phyloP scores from a whole-genome alignment of 768 basidiomycete species.

The Mycena indigotica region DNA sequence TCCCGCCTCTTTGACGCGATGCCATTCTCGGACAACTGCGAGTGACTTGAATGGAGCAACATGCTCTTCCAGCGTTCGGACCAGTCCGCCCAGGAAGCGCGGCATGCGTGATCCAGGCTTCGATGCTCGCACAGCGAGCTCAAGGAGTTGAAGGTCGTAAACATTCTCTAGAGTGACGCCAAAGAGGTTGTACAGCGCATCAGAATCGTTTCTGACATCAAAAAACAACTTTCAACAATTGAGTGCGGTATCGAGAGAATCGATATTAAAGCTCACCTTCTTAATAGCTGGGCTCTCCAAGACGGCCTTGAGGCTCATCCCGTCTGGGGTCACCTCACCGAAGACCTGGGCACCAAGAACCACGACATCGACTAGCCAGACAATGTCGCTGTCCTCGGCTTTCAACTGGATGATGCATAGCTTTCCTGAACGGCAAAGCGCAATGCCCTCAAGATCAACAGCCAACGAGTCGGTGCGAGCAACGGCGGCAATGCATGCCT shows the following conservation, averaged over 20 bases:
- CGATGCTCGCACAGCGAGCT: constrained; percentile 32
- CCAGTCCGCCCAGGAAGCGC: constrained; percentile 30
- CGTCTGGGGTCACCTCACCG: constrained; percentile 25
- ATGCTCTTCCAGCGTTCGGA: constrained; percentile 26
- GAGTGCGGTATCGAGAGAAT: constrained; percentile 6
- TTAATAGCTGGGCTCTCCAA: constrained; percentile 24
- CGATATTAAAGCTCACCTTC: constrained; percentile 24
- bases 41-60: constrained; percentile 23
- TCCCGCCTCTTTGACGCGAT: constrained; percentile 33
- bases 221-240: constrained; percentile 40
- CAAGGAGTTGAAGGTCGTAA: constrained; percentile 37
- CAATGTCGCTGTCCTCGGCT: constrained; percentile 26
- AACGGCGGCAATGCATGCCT: constrained; percentile 6
- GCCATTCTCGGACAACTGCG: constrained; percentile 25
- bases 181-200: constrained; percentile 34
- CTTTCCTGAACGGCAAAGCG: constrained; percentile 33
- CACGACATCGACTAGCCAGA: constrained; percentile 41
- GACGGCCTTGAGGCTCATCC: constrained; percentile 26
- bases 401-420: constrained; percentile 35
- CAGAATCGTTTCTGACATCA: constrained; percentile 39
- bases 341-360: constrained; percentile 33
- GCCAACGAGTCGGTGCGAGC: constrained; percentile 24
- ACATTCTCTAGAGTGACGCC: constrained; percentile 31
- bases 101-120: constrained; percentile 12
- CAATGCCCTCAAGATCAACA: constrained; percentile 39